Evolutionary conservation across 805 yeast species (phyloP).

Genomic region (Torulaspora quercuum): DNA sequence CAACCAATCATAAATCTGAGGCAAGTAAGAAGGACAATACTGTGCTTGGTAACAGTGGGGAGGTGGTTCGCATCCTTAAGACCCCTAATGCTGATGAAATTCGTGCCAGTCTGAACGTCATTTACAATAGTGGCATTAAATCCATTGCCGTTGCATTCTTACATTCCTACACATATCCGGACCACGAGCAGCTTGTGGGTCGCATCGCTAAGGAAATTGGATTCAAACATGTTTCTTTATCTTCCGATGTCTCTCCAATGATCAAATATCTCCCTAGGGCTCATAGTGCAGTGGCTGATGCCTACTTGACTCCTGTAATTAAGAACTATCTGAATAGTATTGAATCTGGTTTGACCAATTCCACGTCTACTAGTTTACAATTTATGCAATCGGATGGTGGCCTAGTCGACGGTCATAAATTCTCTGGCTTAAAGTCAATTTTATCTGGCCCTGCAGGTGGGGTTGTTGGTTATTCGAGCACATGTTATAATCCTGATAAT

Average conservation of each 20-base stretch:
- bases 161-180: constrained; percentile 70
- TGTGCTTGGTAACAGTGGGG: constrained; percentile 63
- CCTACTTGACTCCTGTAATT: constrained; percentile 78
- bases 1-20: constrained; percentile 33
- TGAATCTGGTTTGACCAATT: constrained; percentile 56
- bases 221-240: constrained; percentile 63
- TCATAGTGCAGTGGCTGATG: constrained; percentile 75
- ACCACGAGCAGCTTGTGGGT: constrained; percentile 62
- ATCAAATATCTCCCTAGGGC: constrained; percentile 72
- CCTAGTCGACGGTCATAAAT: constrained; percentile 73
- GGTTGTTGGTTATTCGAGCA: constrained; percentile 85
- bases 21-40: constrained; percentile 28
- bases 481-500: constrained; percentile 61
- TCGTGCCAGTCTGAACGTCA: constrained; percentile 39
- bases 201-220: constrained; percentile 61
- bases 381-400: constrained; percentile 99
- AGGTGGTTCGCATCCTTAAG: constrained; percentile 55
- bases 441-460: constrained; percentile 98
- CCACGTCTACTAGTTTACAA: constrained; percentile 49
- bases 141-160: constrained; percentile 70
- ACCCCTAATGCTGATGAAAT: constrained; percentile 48
- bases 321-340: constrained; percentile 60
- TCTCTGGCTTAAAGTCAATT: constrained; percentile 85
- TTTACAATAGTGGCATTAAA: constrained; percentile 56
- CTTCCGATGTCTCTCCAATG: constrained; percentile 72